A percentile compares a stretch with the other conserved stretches of the same genome.
These are phyloP conservation scores for Thelonectria discophora DNA, from an alignment of 2,329 filamentous ascomycete species.

Conservation along the genomic window DNA sequence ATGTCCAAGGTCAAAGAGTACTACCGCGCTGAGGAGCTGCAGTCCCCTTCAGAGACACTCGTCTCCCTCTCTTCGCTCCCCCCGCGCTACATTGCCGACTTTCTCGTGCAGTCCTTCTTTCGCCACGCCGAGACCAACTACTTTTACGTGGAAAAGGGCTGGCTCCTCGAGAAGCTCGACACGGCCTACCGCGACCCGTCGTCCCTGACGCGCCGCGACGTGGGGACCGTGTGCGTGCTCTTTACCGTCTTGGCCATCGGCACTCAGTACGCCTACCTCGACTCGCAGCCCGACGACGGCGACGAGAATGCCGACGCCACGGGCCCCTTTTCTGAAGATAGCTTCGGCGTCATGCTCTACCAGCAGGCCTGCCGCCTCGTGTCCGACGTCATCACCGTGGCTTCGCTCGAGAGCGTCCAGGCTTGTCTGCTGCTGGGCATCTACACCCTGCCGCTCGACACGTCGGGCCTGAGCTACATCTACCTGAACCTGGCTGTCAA, in stretches of 20 bases:
- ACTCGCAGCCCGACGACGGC: conserved; percentile 40
- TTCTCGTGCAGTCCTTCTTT: conserved; percentile 58
- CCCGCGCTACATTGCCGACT: conserved; percentile 56
- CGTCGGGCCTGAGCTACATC: conserved; percentile 64
- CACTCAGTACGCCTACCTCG: conserved; percentile 60
- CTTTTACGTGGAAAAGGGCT: conserved; percentile 56
- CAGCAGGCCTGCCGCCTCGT: conserved; percentile 63
- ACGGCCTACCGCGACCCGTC: conserved; percentile 51
- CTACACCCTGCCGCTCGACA: conserved; percentile 64
- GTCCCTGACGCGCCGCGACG: conserved; percentile 50
- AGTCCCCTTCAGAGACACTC: conserved; percentile 49
- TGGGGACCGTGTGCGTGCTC: conserved; percentile 55
- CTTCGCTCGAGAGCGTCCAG: conserved; percentile 66
- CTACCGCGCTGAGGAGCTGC: conserved; percentile 56
- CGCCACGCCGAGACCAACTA: conserved; percentile 58
- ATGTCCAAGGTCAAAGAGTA: conserved; percentile 50
- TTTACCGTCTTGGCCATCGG: conserved; percentile 60
- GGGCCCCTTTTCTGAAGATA: conserved; percentile 55
- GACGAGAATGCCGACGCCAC: conserved; percentile 26
- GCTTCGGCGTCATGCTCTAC: conserved; percentile 64
- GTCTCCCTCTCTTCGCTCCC: conserved; percentile 53
- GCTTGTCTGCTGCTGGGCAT: conserved; percentile 64
- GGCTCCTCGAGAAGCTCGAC: conserved; percentile 53
- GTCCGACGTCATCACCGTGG: conserved; percentile 64
- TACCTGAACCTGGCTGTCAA: conserved; percentile 65